Base-by-base conservation (phyloP, 306 rosid species). In the Carpinus viminea region DNA sequence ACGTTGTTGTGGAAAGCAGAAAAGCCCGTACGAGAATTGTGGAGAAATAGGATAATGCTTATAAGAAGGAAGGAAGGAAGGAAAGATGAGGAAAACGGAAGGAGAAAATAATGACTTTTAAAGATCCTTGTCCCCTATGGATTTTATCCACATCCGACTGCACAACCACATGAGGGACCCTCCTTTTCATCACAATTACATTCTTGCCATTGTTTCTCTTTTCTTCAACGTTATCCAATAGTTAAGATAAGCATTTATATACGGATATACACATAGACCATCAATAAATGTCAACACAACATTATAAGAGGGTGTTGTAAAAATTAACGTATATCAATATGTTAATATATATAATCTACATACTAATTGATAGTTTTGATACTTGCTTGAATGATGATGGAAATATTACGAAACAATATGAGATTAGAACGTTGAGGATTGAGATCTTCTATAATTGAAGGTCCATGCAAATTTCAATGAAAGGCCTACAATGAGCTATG, bases 91-190 rank as follows among this genome's bases (percentile, higher is more conserved):
- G 66, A 38, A 24, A 70, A 24, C 7, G 41, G 73, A 41, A 51
- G 41, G 36, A 21, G 28, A 5, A 0, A 4, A 4, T 18, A 41
- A 17, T 0, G 52, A 38, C 51, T 28, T 61, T 61, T 20, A 72
- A 51, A 43, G 68, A 61, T 74, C 76, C 47, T 56, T 43, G 62
- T 52, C 74, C 21, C 28, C 74, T 50, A 70, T 50, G 2, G 4
- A 34, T 59, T 77, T 81, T 61, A 76, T 81, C 78, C 80, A 50
- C 78, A 61, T 78, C 21, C 28, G 20, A 12, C n/a, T 80, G 50
- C 74, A 24, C 24, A 36, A 36, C 77, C 4, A 18, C 5, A 48
- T 6, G 0, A 52, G 6, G n/a, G 62, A 10, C 73, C 46, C 50
- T 8, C 3, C 12, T 41, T 57, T 57, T 80, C 8, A 10, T 26